Percentiles rank a stretch among this genome's conserved stretches.
Conservation (phyloP, 257 asterid genomes). For the Nicotiana sylvestris region DNA sequence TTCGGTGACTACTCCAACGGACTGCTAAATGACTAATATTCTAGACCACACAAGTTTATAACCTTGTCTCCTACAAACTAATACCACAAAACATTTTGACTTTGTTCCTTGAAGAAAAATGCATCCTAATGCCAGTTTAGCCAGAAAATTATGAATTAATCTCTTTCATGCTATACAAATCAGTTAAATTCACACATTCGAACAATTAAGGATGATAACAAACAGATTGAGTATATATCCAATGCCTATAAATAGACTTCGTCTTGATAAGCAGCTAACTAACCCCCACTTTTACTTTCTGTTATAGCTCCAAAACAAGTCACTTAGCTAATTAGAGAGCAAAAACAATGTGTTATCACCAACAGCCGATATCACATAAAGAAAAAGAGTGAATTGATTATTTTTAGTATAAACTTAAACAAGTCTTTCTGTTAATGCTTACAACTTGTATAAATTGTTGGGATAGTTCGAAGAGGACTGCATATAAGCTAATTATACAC, state of each 20-base stretch:
- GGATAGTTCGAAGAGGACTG: neutral
- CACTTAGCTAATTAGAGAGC: neutral
- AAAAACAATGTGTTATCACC: neutral
- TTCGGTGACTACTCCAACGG: neutral
- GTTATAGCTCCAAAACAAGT: neutral
- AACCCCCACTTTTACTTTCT: neutral
- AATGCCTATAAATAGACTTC: neutral
- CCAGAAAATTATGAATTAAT: neutral
- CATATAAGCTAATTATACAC: neutral
- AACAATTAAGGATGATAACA: neutral
- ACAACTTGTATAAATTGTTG: neutral
- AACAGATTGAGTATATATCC: neutral
- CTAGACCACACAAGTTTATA: neutral
- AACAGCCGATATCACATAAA: neutral
- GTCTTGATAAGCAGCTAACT: neutral
- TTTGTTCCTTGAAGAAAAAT: neutral
- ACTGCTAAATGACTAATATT: neutral
- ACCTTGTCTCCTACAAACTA: neutral
- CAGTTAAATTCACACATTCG: neutral
- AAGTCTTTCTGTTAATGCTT: neutral
- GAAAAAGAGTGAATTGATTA: neutral
- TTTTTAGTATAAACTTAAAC: neutral
- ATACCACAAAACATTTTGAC: neutral
- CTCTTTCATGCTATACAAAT: neutral
- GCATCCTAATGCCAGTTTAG: neutral